Base-by-base conservation (phyloP, 306 rosid species). In the Hippophae rhamnoides region DNA sequence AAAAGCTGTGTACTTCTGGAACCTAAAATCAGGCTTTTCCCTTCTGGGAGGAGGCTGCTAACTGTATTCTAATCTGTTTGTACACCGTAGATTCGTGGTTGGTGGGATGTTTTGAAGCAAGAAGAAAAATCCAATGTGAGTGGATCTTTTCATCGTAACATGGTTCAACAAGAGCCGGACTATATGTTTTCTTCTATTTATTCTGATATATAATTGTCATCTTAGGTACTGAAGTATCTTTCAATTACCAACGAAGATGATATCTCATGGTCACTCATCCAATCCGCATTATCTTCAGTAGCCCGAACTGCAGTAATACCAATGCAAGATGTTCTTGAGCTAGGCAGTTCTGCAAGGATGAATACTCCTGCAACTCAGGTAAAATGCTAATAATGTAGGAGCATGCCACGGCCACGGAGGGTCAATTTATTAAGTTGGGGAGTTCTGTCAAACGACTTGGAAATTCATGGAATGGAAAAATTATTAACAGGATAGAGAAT, bases 311-410 rank as follows among this genome's bases (percentile, higher is more conserved):
- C 97, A 57, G 63, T 90, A 69, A 69, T 87, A 72, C 96, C 95
- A 9, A 79, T 90, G 85, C 97, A 90, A 80, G 97, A 90, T 76
- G 57, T 90, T 74, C 92, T 90, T 65, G 70, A 85, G 65, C 77
- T 87, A 8, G 97, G 92, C 50, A 85, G 7, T 71, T 82, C 92
- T 70, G 87, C 95, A 14, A 81, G 97, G 90, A 90, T 90, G 97
- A 90, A 90, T 68, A 81, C 71, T 77, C 97, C 97, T 42, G 97
- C 97, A 27, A 90, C 97, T 76, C 92, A 83, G 96, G 97, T 87
- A 81, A 76, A 65, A 71, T 5, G 47, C 23, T 18, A 18, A 18
- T 18, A 18, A 18, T 18, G 23, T 18, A 18, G 23, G 23, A 18
- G 23, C 23, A 18, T 18, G 23, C 23, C 23, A 18, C 23, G 1